Percentiles rank a stretch among this genome's conserved stretches.
These are phyloP conservation scores for Trichoderma sp. DNA, from an alignment of 2,329 filamentous ascomycete species.

Conservation along the genomic window DNA sequence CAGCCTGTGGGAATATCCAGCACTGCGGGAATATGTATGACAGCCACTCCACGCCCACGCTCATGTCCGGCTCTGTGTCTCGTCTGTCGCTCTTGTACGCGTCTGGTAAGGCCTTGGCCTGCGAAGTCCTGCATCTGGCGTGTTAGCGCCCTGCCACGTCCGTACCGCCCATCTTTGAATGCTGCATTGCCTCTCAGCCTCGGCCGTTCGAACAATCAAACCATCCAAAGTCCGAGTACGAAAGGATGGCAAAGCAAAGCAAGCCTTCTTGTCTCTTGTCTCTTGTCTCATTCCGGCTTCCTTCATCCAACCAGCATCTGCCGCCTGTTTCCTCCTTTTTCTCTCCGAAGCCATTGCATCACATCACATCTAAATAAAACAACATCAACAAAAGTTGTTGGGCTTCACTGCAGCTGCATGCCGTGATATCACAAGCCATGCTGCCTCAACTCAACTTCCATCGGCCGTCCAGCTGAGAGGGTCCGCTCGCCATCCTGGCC, in stretches of 20 bases:
- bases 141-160: not conserved
- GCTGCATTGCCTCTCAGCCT: constrained; percentile 1
- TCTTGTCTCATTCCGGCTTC: not conserved
- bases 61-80: not conserved
- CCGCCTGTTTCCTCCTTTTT: not conserved
- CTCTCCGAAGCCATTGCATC: not conserved
- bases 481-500: not conserved
- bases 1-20: not conserved
- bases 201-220: not conserved
- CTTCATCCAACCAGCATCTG: not conserved
- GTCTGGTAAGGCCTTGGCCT: not conserved
- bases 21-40: constrained; percentile 11
- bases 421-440: not conserved
- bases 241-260: not conserved
- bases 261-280: not conserved
- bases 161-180: constrained; percentile 1
- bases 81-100: not conserved
- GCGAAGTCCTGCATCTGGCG: not conserved
- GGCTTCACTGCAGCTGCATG: constrained; percentile 15
- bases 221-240: not conserved
- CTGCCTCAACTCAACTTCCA: not conserved
- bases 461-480: constrained; percentile 18
- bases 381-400: not conserved
- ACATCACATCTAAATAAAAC: not conserved
- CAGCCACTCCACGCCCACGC: not conserved